Evolutionary conservation across 1,284 basidiomycete genomes (phyloP).

Genomic region (Wallemia mellicola): DNA sequence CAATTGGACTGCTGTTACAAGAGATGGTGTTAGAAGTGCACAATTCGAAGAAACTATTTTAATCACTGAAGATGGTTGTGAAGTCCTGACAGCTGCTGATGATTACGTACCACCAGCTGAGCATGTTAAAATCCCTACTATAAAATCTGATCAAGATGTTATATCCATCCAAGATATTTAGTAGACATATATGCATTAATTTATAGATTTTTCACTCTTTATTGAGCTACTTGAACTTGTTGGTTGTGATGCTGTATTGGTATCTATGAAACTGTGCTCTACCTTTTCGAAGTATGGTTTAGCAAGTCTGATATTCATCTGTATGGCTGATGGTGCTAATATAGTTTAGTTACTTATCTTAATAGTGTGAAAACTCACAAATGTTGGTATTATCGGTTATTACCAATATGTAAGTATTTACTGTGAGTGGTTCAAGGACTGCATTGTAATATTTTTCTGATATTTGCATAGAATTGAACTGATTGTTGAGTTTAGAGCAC

Average conservation of each 20-base stretch:
- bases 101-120: not conserved
- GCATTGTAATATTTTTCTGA: slow-evolving; percentile 44
- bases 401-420: slow-evolving; percentile 76
- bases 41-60: slow-evolving; percentile 86
- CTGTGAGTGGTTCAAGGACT: slow-evolving; percentile 76
- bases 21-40: slow-evolving; percentile 61
- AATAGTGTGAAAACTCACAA: slow-evolving; percentile 22
- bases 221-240: not conserved
- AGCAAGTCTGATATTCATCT: slow-evolving; percentile 51
- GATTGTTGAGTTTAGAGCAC: slow-evolving; percentile 37
- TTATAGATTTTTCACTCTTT: not conserved
- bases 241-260: not conserved
- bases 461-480: slow-evolving; percentile 51
- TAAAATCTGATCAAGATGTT: not conserved
- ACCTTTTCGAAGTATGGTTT: slow-evolving; percentile 53
- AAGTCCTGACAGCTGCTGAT: slow-evolving; percentile 41
- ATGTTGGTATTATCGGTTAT: slow-evolving; percentile 62
- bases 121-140: not conserved
- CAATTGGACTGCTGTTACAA: slow-evolving; percentile 77
- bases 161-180: not conserved
- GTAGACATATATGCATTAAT: not conserved
- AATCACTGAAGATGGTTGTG: slow-evolving; percentile 74
- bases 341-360: not conserved
- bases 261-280: slow-evolving; percentile 15
- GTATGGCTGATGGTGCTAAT: slow-evolving; percentile 48